These are phyloP conservation scores for Podila verticillata DNA, from an alignment of 192 early-diverging fungal genomes.

Conservation along the genomic window DNA sequence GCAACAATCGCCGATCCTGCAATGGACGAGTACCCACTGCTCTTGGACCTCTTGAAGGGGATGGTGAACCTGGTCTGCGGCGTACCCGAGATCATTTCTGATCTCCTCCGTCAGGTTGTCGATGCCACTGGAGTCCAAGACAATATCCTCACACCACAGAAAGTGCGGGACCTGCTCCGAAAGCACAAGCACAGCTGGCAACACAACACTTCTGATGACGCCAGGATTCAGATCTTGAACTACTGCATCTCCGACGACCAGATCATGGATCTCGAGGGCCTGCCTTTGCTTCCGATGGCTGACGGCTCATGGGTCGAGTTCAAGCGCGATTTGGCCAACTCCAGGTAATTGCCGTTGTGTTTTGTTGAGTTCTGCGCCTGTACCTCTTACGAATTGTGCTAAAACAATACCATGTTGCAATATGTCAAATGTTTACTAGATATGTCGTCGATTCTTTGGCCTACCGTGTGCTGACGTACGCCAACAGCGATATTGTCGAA, in stretches of 20 bases:
- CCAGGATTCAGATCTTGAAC: slow-evolving; percentile 8
- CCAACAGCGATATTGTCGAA: slow-evolving; percentile 16
- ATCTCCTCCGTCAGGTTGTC: neutral
- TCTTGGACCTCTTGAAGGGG: slow-evolving; percentile 5
- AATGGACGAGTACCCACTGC: slow-evolving; percentile 2
- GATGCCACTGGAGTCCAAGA: neutral
- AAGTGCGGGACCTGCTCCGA: slow-evolving; percentile 3
- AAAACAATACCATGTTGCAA: no score
- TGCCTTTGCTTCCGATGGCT: slow-evolving; percentile 24
- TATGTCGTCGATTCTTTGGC: neutral
- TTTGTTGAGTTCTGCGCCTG: neutral
- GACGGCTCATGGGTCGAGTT: slow-evolving; percentile 24
- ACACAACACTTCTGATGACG: neutral
- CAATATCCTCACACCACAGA: slow-evolving; percentile 14
- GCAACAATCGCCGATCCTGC: slow-evolving; percentile 12
- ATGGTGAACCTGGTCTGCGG: slow-evolving; percentile 1
- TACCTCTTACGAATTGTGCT: no score
- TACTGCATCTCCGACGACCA: slow-evolving; percentile 21
- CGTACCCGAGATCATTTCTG: slow-evolving; percentile 6
- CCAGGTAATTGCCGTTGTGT: neutral
- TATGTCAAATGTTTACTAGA: no score
- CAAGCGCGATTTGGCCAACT: neutral
- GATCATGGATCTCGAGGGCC: slow-evolving; percentile 19
- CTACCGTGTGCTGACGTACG: neutral
- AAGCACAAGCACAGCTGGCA: slow-evolving; percentile 5